Evolutionary conservation across 2,329 filamentous ascomycete species (phyloP).

Genomic region (Phialophora tarda): DNA sequence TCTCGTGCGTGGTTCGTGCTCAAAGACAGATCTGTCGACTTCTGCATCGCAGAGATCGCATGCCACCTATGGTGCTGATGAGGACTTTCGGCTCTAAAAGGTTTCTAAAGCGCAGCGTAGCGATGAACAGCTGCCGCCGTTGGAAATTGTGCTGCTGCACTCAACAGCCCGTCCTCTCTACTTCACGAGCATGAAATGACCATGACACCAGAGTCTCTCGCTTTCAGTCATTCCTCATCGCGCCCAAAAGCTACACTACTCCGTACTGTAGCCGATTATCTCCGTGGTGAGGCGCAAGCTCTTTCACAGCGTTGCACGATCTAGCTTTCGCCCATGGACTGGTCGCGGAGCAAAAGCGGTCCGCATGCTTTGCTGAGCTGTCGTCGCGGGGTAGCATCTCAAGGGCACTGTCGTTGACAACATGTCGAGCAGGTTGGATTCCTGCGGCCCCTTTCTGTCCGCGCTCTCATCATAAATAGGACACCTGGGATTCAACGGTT

Average conservation of each 20-base stretch:
- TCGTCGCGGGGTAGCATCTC: too few species aligned
- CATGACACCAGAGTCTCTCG: not conserved
- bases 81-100: not conserved
- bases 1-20: not conserved
- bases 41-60: not conserved
- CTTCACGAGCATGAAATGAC: not conserved
- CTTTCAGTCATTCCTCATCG: not conserved
- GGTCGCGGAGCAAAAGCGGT: not conserved
- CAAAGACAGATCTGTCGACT: not conserved
- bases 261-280: not conserved
- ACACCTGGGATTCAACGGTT: not conserved
- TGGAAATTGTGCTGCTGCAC: not conserved
- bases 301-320: not conserved
- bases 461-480: not conserved
- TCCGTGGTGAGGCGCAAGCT: not conserved
- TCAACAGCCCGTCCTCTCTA: not conserved
- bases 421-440: not conserved
- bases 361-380: too few species aligned
- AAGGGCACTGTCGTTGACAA: not conserved
- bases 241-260: not conserved
- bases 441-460: constrained; percentile 8
- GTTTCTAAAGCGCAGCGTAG: not conserved
- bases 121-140: not conserved
- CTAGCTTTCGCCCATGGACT: not conserved
- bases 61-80: not conserved